A percentile compares a stretch with the other conserved stretches of the same genome.
Conservation (phyloP, 495 filamentous ascomycete genomes). For the Aspergillus sparsus region DNA sequence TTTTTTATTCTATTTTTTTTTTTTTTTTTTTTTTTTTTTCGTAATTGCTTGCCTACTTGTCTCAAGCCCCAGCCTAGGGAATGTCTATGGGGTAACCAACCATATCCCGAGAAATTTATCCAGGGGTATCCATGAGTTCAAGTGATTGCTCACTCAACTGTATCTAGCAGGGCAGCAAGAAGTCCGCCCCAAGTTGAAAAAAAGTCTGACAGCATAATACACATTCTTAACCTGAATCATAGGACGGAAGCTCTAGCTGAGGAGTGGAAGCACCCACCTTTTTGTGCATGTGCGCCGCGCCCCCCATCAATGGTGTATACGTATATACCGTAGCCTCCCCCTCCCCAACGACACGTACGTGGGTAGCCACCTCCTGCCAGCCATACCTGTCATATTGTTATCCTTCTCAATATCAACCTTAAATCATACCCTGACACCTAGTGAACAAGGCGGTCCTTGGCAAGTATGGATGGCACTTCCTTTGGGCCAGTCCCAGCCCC, state of each 20-base stretch:
- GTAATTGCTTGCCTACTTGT: neutral
- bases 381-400: constrained; percentile 6
- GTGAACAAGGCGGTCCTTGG: neutral
- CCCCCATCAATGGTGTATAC: neutral
- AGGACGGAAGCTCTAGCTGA: neutral
- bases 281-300: constrained; percentile 6
- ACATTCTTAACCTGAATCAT: neutral
- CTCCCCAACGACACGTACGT: neutral
- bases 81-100: constrained; percentile 2
- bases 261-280: neutral
- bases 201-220: constrained; percentile 6
- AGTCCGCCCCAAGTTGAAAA: neutral
- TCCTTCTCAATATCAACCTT: neutral
- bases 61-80: neutral
- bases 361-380: neutral
- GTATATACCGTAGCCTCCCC: constrained; percentile 12
- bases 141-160: neutral
- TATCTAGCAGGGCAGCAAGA: constrained; percentile 11
- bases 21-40: constrained; percentile 7
- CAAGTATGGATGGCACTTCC: constrained; percentile 4
- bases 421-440: neutral
- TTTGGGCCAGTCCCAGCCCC: constrained; percentile 23
- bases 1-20: constrained; percentile 1
- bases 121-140: constrained; percentile 6
- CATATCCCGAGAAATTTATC: neutral